Percentiles rank a stretch among this genome's conserved stretches.
These are phyloP conservation scores for Candida saitoana DNA, from an alignment of 805 yeast genomes.

Conservation along the genomic window DNA sequence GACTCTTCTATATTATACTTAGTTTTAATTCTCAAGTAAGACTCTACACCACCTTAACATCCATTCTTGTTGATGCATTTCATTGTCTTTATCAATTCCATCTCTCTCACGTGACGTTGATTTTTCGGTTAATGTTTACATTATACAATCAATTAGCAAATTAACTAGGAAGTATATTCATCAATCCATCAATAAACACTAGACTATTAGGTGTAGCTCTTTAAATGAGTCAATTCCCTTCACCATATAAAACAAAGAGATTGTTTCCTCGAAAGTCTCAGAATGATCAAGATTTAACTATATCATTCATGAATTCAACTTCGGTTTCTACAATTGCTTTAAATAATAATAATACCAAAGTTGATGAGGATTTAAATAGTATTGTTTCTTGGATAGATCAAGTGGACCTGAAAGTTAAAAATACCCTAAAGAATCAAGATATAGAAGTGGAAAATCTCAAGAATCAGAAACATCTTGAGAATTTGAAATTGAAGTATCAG, in stretches of 20 bases:
- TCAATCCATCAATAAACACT: too few relatives aligned
- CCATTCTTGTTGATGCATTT: too few relatives aligned
- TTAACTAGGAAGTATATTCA: background rate
- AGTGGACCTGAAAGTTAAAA: slow-evolving; percentile 18
- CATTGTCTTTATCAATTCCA: too few relatives aligned
- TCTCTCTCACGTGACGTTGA: too few relatives aligned
- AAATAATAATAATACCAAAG: background rate
- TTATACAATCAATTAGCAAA: too few relatives aligned
- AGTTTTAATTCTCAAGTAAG: too few relatives aligned
- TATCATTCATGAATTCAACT: background rate
- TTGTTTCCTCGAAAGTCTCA: background rate
- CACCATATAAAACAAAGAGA: slow-evolving; percentile 16
- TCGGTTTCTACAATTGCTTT: background rate
- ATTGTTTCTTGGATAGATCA: slow-evolving; percentile 29
- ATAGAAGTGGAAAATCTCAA: slow-evolving; percentile 13
- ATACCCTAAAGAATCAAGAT: slow-evolving; percentile 16
- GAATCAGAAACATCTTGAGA: slow-evolving; percentile 17
- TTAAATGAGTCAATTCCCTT: slow-evolving; percentile 16
- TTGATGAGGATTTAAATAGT: slow-evolving; percentile 13
- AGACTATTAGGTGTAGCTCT: too few relatives aligned
- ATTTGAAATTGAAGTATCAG: slow-evolving; percentile 20
- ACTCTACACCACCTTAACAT: too few relatives aligned
- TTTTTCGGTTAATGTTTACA: too few relatives aligned
- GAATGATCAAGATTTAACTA: background rate
- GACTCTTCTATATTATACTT: too few relatives aligned